A percentile compares a stretch with the other conserved stretches of the same genome.
These are phyloP conservation scores for Lolium multiflorum DNA, from an alignment of 176 grass and related monocot genomes.

Conservation along the genomic window DNA sequence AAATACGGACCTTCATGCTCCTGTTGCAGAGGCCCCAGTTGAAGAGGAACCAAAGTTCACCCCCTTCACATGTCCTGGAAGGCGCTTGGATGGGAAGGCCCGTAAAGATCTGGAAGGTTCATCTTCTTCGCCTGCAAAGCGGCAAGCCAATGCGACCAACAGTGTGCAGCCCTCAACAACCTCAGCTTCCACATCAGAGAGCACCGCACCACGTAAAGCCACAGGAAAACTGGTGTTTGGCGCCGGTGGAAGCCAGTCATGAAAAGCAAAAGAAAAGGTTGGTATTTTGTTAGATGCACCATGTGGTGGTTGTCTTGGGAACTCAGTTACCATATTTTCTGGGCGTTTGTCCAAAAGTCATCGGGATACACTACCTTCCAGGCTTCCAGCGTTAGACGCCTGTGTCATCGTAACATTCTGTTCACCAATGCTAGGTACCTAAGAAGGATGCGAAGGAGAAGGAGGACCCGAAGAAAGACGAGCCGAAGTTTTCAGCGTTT, in stretches of 20 bases:
- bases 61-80: constrained; percentile 79
- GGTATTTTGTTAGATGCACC: constrained; percentile 24
- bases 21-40: constrained; percentile 51
- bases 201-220: constrained; percentile 52
- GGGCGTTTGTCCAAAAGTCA: too few relatives aligned
- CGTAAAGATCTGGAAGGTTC: too few relatives aligned
- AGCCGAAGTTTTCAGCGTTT: constrained; percentile 73
- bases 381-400: constrained; percentile 16
- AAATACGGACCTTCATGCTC: neutral
- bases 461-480: constrained; percentile 86
- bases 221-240: constrained; percentile 91
- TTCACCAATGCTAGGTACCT: constrained; percentile 51
- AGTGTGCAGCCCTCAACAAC: too few relatives aligned
- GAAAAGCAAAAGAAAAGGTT: too few relatives aligned
- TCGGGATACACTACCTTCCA: too few relatives aligned
- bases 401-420: constrained; percentile 36
- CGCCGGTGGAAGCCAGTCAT: constrained; percentile 55
- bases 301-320: neutral
- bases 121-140: too few relatives aligned
- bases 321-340: neutral
- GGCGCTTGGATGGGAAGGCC: constrained; percentile 79
- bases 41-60: constrained; percentile 82
- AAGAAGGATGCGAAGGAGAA: constrained; percentile 65
- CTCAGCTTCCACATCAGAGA: constrained; percentile 48
- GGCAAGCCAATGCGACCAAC: too few relatives aligned